Evolutionary conservation across 2,329 filamentous ascomycete species (phyloP).

Genomic region (Monosporascus sp.): DNA sequence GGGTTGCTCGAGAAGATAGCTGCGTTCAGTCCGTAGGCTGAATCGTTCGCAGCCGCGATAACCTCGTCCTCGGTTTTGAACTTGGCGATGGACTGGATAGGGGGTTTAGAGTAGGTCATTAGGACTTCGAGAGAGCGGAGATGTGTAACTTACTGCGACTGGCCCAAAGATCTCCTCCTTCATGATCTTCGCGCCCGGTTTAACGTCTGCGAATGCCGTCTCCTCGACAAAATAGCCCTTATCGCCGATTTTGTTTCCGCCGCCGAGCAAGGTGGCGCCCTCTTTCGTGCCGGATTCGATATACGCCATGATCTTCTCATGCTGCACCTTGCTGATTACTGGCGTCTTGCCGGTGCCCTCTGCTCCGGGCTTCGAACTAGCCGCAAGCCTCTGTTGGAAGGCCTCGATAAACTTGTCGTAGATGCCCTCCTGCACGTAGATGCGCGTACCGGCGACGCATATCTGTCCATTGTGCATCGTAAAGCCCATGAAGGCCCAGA

Average conservation of each 20-base stretch:
- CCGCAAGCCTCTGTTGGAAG: conserved; percentile 66
- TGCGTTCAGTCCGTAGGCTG: conserved; percentile 59
- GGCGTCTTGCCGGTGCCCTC: conserved; percentile 79
- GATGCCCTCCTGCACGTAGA: conserved; percentile 78
- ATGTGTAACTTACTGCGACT: conserved; percentile 41
- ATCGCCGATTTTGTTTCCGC: conserved; percentile 57
- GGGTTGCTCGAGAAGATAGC: conserved; percentile 61
- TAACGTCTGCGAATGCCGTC: conserved; percentile 79
- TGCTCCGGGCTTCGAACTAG: conserved; percentile 33
- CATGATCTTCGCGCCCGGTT: conserved; percentile 78
- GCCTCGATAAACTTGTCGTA: conserved; percentile 77
- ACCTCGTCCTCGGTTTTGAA: conserved; percentile 63
- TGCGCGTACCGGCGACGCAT: conserved; percentile 69
- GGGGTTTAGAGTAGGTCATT: not conserved
- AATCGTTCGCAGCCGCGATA: conserved; percentile 56
- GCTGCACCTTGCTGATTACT: conserved; percentile 74
- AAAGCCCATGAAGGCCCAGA: conserved; percentile 66
- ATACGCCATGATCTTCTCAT: conserved; percentile 77
- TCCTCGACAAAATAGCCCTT: conserved; percentile 86
- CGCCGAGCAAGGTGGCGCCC: conserved; percentile 56
- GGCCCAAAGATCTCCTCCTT: conserved; percentile 89
- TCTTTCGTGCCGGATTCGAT: conserved; percentile 61
- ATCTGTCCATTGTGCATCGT: conserved; percentile 59
- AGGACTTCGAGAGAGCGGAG: not conserved
- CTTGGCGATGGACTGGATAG: conserved; percentile 42